Evolutionary conservation across 1,284 basidiomycete genomes (phyloP).

Genomic region (Ustilago trichophora): DNA sequence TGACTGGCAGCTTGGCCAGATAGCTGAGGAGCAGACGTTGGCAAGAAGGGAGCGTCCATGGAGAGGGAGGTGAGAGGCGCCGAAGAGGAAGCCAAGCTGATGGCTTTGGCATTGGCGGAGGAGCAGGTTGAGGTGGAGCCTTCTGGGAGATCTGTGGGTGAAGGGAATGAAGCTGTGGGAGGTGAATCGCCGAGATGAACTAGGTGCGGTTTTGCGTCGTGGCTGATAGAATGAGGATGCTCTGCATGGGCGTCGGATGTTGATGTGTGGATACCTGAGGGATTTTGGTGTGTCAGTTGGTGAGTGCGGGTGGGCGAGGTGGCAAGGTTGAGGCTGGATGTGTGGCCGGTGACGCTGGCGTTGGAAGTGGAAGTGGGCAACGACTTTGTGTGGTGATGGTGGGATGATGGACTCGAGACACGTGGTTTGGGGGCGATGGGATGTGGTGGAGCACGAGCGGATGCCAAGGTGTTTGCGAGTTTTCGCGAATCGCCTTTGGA

Average conservation of each 20-base stretch:
- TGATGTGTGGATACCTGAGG: no score
- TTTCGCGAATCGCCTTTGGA: conserved; percentile 7
- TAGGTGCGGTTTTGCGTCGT: background rate
- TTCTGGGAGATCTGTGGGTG: conserved; percentile 5
- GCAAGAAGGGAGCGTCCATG: background rate
- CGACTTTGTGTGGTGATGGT: conserved; percentile 5
- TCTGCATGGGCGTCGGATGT: no score
- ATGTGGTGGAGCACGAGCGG: no score
- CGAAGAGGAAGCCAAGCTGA: conserved; percentile 6
- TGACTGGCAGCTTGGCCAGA: background rate
- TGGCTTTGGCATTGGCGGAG: conserved; percentile 9
- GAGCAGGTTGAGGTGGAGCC: conserved; percentile 16
- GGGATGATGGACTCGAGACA: background rate
- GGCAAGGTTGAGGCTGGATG: no score
- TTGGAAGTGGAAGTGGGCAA: conserved; percentile 5
- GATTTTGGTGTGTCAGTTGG: no score
- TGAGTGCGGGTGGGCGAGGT: no score
- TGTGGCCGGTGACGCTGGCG: no score
- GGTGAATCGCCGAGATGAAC: conserved; percentile 1
- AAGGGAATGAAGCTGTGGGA: conserved; percentile 10
- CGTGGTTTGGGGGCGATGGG: conserved; percentile 3
- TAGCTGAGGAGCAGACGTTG: background rate
- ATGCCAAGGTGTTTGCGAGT: background rate
- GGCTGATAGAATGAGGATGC: background rate
- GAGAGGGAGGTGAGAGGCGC: background rate